phyloP scores from a whole-genome alignment of 2,329 filamentous ascomycete species.

The Teratosphaeria viscida region DNA sequence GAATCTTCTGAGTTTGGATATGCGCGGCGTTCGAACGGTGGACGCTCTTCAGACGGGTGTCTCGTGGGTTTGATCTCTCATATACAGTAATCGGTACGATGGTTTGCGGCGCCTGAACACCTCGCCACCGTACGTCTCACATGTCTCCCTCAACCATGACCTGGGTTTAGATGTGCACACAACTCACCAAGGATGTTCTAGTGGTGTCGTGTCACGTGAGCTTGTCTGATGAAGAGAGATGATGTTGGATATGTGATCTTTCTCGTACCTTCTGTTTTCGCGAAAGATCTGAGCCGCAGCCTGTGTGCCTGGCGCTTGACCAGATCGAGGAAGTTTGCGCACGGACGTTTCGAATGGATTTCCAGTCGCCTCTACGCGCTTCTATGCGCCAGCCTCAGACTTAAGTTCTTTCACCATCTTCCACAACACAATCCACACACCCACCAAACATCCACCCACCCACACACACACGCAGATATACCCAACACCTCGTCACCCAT shows the following conservation, averaged over 20 bases:
- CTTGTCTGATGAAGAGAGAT: neutral
- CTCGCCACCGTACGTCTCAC: neutral
- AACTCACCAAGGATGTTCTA: neutral
- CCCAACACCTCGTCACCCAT: neutral
- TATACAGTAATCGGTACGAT: neutral
- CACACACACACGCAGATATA: neutral
- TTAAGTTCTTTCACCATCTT: neutral
- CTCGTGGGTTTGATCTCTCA: neutral
- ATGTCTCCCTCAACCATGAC: neutral
- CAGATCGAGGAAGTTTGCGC: neutral
- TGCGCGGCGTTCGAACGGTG: neutral
- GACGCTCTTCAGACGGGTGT: neutral
- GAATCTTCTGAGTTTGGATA: neutral
- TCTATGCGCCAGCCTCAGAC: neutral
- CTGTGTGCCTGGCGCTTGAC: neutral
- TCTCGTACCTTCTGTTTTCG: neutral
- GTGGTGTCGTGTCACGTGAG: neutral
- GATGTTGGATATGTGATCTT: neutral
- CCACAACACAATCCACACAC: too few species aligned
- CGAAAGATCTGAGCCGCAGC: neutral
- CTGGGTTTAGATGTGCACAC: neutral
- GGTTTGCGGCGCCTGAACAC: neutral
- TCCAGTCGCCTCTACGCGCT: neutral
- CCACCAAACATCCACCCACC: neutral
- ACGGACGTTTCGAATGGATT: neutral